A percentile compares a stretch with the other conserved stretches of the same genome.
Conservation (phyloP, 768 basidiomycete species). For the Boletus rubroflammeus region DNA sequence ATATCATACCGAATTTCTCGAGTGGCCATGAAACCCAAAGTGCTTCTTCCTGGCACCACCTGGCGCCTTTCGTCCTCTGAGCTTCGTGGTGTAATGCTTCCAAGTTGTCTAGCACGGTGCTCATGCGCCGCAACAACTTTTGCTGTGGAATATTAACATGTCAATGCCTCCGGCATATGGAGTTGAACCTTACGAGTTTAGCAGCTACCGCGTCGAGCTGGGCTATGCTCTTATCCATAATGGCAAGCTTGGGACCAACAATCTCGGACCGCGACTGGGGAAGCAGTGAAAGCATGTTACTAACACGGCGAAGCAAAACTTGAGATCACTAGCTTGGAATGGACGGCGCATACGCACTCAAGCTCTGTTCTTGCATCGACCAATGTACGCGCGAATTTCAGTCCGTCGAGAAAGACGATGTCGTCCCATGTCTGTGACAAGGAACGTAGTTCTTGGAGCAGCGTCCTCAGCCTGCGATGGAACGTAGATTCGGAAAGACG, state of each 20-base stretch:
- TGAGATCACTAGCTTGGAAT: background rate
- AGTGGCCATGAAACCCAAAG: conserved; percentile 83
- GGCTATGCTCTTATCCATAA: conserved; percentile 63
- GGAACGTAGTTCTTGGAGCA: conserved; percentile 63
- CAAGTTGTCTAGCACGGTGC: conserved; percentile 55
- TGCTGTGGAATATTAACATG: conserved; percentile 39
- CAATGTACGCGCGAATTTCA: conserved; percentile 67
- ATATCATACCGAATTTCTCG: conserved; percentile 64
- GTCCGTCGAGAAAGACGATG: conserved; percentile 72
- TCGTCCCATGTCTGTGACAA: conserved; percentile 79
- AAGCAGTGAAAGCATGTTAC: conserved; percentile 60
- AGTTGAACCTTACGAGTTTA: conserved; percentile 57
- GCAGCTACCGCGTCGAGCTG: conserved; percentile 54
- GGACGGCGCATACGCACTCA: conserved; percentile 53
- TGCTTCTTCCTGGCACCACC: conserved; percentile 67
- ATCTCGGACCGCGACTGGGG: conserved; percentile 57
- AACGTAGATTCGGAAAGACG: conserved; percentile 62
- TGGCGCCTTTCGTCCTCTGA: conserved; percentile 64
- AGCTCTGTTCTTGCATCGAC: conserved; percentile 81
- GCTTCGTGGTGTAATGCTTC: conserved; percentile 67
- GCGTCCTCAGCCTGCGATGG: conserved; percentile 71
- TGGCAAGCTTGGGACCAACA: conserved; percentile 59
- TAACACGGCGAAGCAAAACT: conserved; percentile 22
- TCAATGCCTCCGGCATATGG: background rate
- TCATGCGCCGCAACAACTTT: conserved; percentile 70